phyloP scores from a whole-genome alignment of 148 eudicot species.

The Rhododendron ovatum region DNA sequence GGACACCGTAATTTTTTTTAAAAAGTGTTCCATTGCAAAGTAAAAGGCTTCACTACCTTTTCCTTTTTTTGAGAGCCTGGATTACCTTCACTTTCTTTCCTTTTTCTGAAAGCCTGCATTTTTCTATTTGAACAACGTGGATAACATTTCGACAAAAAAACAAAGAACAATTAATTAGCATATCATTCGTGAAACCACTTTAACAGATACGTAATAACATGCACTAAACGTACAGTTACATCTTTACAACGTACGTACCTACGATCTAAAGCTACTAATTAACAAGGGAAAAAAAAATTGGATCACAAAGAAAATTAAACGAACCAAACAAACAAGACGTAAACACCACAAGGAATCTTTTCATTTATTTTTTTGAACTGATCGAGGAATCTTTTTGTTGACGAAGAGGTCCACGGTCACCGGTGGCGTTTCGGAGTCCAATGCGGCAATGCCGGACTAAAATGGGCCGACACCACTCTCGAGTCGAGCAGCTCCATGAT shows the following conservation, averaged over 20 bases:
- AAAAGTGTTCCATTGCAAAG: no score
- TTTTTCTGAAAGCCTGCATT: not conserved
- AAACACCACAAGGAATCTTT: not conserved
- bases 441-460: conserved; percentile 55
- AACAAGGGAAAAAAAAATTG: not conserved
- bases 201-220: not conserved
- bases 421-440: conserved; percentile 75
- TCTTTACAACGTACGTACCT: not conserved
- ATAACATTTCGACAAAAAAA: not conserved
- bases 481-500: conserved; percentile 79
- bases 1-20: no score
- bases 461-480: conserved; percentile 64
- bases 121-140: not conserved
- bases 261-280: not conserved
- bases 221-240: not conserved
- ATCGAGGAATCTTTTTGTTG: not conserved
- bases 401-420: conserved; percentile 12
- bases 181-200: not conserved
- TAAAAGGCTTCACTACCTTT: no score
- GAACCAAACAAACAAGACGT: not conserved
- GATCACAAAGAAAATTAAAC: not conserved
- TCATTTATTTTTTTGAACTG: not conserved
- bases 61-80: no score
- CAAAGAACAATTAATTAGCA: not conserved
- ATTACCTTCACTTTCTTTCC: no score